Evolutionary conservation across 1,284 basidiomycete genomes (phyloP).

Genomic region (Tylopilus sp.): DNA sequence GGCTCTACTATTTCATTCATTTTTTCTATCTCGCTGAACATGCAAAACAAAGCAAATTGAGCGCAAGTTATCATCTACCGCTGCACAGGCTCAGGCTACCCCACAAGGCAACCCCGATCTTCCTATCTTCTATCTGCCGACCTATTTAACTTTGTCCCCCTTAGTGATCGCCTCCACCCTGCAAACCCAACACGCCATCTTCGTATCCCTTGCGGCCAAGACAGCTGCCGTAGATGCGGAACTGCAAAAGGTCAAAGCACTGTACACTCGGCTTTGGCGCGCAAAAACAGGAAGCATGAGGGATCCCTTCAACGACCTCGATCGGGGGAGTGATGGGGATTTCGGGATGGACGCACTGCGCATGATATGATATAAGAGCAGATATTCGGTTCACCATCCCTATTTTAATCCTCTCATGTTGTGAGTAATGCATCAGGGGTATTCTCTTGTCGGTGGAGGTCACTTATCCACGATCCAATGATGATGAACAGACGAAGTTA

Average conservation of each 20-base stretch:
- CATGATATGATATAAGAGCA: conserved; percentile 45
- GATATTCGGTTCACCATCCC: background rate
- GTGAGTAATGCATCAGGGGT: background rate
- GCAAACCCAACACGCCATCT: conserved; percentile 79
- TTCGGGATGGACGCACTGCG: conserved; percentile 59
- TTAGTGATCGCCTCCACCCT: conserved; percentile 77
- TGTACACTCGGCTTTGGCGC: conserved; percentile 73
- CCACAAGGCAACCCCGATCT: conserved; percentile 70
- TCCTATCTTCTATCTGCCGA: background rate
- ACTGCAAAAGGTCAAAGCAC: conserved; percentile 74
- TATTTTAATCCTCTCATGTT: background rate
- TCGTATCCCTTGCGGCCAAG: conserved; percentile 77
- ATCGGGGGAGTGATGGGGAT: conserved; percentile 62
- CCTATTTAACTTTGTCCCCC: background rate
- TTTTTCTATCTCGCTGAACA: conserved; percentile 10
- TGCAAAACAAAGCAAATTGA: conserved; percentile 76
- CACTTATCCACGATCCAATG: too few species aligned
- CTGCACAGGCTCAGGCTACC: conserved; percentile 70
- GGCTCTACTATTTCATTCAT: conserved; percentile 15
- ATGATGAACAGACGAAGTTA: too few species aligned
- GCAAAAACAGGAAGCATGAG: conserved; percentile 76
- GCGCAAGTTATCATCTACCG: conserved; percentile 76
- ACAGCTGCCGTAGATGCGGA: conserved; percentile 77
- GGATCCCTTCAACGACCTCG: conserved; percentile 78
- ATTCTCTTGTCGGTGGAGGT: too few species aligned